phyloP scores from a whole-genome alignment of 2,329 filamentous ascomycete genomes.

The Lachnellula hyalina region DNA sequence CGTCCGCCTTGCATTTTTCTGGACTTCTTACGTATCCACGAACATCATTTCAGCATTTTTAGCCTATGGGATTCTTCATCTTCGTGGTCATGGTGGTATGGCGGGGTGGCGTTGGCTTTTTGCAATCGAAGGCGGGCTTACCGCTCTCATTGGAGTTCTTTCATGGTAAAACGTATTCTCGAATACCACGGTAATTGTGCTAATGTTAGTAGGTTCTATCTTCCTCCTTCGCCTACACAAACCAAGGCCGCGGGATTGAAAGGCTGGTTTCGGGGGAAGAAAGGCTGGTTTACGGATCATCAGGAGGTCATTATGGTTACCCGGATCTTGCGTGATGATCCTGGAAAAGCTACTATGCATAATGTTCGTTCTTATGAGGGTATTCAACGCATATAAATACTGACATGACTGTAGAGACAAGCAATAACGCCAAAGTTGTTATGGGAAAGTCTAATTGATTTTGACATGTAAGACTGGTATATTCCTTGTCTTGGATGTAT shows the following conservation, averaged over 20 bases:
- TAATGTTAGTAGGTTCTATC: conserved; percentile 39
- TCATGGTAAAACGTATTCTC: conserved; percentile 1
- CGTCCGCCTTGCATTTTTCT: conserved; percentile 16
- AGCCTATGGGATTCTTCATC: conserved; percentile 45
- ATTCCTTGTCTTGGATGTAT: not conserved
- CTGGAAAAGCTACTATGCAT: conserved; percentile 34
- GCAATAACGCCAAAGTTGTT: conserved; percentile 40
- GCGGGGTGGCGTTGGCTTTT: conserved; percentile 51
- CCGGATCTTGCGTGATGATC: conserved; percentile 47
- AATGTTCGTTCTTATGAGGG: conserved; percentile 38
- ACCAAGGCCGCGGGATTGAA: conserved; percentile 34
- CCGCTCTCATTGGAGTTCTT: conserved; percentile 7
- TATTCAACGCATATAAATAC: not conserved
- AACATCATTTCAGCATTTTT: conserved; percentile 14
- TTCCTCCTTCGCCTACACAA: conserved; percentile 55
- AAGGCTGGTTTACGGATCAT: conserved; percentile 47
- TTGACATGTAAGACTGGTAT: conserved; percentile 38
- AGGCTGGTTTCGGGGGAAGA: conserved; percentile 48
- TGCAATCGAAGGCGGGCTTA: conserved; percentile 38
- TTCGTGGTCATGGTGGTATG: conserved; percentile 45
- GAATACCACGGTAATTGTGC: not conserved
- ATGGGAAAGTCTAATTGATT: conserved; percentile 42
- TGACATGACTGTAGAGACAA: conserved; percentile 30
- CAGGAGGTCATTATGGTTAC: conserved; percentile 59
- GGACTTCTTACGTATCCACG: conserved; percentile 10